Conservation (phyloP, 768 basidiomycete species). For the Tricholoma terreum region DNA sequence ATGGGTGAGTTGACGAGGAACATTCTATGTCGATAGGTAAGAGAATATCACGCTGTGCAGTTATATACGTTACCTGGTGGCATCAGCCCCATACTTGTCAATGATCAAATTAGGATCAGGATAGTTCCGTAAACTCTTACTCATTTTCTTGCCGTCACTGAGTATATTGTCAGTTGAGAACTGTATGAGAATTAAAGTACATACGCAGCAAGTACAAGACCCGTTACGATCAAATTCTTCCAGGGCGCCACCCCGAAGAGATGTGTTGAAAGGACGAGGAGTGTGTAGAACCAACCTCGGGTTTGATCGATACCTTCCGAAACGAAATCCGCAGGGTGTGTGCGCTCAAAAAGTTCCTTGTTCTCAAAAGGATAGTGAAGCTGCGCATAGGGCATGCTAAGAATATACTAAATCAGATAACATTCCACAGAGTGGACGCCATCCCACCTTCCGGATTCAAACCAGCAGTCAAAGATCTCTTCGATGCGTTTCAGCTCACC, state of each 20-base stretch:
- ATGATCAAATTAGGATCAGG: constrained; percentile 93
- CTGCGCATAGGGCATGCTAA: constrained; percentile 97
- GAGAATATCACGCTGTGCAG: neutral
- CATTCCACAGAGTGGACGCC: neutral
- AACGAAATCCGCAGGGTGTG: constrained; percentile 94
- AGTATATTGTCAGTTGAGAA: constrained; percentile 1
- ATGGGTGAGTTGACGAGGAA: constrained; percentile 99
- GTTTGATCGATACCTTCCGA: constrained; percentile 99
- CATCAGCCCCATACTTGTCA: constrained; percentile 91
- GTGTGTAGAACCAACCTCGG: constrained; percentile 98
- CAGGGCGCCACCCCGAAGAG: constrained; percentile 92
- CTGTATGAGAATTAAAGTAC: constrained; percentile 26
- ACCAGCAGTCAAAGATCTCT: constrained; percentile 99
- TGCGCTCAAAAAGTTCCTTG: constrained; percentile 77
- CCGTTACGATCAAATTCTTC: constrained; percentile 97
- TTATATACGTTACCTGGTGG: constrained; percentile 59
- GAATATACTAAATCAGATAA: constrained; percentile 5
- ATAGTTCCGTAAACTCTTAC: constrained; percentile 95
- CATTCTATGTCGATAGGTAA: constrained; percentile 54
- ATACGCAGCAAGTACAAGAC: constrained; percentile 91
- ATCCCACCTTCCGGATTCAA: constrained; percentile 93
- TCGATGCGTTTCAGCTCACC: constrained; percentile 86
- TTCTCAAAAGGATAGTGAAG: constrained; percentile 98
- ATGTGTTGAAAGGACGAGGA: constrained; percentile 94
- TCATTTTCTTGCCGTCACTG: constrained; percentile 99